Evolutionary conservation across 257 asterid species (phyloP).

Genomic region (Gentiana macrophylla): DNA sequence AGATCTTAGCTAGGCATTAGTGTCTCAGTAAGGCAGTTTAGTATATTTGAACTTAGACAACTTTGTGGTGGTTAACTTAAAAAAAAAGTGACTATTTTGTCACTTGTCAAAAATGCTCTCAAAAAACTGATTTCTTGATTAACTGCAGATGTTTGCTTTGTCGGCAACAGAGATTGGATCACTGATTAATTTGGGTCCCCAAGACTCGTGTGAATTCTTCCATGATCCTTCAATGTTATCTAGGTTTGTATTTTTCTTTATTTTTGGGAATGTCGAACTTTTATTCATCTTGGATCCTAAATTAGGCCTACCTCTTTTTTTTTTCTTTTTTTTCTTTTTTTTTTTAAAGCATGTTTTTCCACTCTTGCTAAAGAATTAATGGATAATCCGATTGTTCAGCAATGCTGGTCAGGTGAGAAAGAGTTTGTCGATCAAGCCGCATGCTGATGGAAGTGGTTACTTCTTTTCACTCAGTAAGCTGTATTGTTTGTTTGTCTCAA

Average conservation of each 20-base stretch:
- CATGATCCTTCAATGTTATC: slow-evolving; percentile 87
- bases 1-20: no score
- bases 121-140: slow-evolving; percentile 4
- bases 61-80: no score
- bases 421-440: slow-evolving; percentile 70
- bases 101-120: no score
- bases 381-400: slow-evolving; percentile 22
- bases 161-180: slow-evolving; percentile 92
- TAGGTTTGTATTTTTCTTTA: slow-evolving; percentile 31
- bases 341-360: not conserved
- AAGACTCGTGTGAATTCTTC: slow-evolving; percentile 78
- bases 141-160: slow-evolving; percentile 61
- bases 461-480: slow-evolving; percentile 68
- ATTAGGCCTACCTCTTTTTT: not conserved
- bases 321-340: not conserved
- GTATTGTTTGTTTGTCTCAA: not conserved
- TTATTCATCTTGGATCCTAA: not conserved
- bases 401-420: slow-evolving; percentile 92
- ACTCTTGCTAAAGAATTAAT: not conserved
- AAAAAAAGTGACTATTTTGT: no score
- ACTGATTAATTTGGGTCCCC: slow-evolving; percentile 62
- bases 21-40: no score
- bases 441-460: slow-evolving; percentile 69
- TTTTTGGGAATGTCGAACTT: not conserved
- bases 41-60: no score